Conservation (phyloP, 2,329 filamentous ascomycete genomes). For the Aureobasidium sp. region DNA sequence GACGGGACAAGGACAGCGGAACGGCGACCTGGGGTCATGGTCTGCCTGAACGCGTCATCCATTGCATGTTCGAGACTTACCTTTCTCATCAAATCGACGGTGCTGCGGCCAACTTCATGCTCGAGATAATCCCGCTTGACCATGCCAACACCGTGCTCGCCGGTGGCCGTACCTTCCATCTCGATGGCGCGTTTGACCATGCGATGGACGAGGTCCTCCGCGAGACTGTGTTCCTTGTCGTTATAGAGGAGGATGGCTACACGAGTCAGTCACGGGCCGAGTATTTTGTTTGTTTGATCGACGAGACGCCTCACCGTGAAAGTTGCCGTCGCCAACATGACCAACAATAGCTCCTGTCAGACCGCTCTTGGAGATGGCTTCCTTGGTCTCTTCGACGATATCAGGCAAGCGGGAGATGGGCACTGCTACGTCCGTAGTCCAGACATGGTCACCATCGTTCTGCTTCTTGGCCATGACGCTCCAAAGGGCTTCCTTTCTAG, state of each 20-base stretch:
- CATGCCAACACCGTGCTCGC: constrained; percentile 75
- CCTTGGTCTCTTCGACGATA: constrained; percentile 68
- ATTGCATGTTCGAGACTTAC: constrained; percentile 35
- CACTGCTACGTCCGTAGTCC: constrained; percentile 76
- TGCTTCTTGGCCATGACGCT: constrained; percentile 58
- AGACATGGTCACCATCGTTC: constrained; percentile 54
- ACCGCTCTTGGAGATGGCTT: constrained; percentile 53
- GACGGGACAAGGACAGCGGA: not conserved
- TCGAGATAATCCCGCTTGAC: constrained; percentile 77
- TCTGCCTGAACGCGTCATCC: not conserved
- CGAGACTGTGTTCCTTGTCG: constrained; percentile 55
- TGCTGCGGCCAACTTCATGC: constrained; percentile 64
- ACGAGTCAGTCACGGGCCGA: not conserved
- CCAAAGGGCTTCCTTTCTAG: constrained; percentile 66
- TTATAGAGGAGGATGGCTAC: constrained; percentile 55
- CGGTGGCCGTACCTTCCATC: constrained; percentile 71
- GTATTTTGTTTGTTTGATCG: not conserved
- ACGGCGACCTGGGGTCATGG: not conserved
- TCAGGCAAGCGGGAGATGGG: constrained; percentile 62
- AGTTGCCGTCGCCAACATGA: constrained; percentile 68
- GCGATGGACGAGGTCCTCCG: constrained; percentile 63
- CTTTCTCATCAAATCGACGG: constrained; percentile 76
- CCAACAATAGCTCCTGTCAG: constrained; percentile 60
- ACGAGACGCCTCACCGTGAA: constrained; percentile 45
- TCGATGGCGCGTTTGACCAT: constrained; percentile 83